phyloP scores from a whole-genome alignment of 768 basidiomycete genomes.

The Suillus variegatus region DNA sequence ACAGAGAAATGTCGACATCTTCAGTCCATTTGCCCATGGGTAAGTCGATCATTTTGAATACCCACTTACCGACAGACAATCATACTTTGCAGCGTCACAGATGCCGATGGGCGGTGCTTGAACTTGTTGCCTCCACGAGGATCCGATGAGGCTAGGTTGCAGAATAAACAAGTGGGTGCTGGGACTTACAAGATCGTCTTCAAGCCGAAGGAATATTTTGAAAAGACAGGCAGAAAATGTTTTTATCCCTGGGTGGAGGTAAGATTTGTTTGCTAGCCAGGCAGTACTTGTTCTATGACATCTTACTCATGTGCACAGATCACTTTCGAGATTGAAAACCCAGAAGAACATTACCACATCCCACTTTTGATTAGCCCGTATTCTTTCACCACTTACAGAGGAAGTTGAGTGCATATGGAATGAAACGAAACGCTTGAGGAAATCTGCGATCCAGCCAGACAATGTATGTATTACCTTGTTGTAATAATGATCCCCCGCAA shows the following conservation, averaged over 20 bases:
- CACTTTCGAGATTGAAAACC: constrained; percentile 69
- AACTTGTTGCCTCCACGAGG: constrained; percentile 63
- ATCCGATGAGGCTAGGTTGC: constrained; percentile 44
- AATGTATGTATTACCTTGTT: constrained; percentile 2
- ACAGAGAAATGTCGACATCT: constrained; percentile 42
- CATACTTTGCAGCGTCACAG: constrained; percentile 57
- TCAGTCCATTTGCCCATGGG: constrained; percentile 62
- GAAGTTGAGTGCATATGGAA: constrained; percentile 55
- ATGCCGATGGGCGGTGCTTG: constrained; percentile 81
- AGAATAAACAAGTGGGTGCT: constrained; percentile 47
- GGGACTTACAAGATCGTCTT: constrained; percentile 82
- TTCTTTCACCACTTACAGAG: constrained; percentile 90
- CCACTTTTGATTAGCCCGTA: constrained; percentile 91
- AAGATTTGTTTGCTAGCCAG: constrained; percentile 1
- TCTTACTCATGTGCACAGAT: constrained; percentile 50
- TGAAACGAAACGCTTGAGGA: background rate
- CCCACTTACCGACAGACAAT: background rate
- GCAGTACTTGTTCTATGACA: no score
- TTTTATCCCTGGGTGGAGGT: constrained; percentile 96
- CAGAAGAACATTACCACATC: constrained; percentile 86
- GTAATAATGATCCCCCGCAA: background rate
- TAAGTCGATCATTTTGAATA: constrained; percentile 30
- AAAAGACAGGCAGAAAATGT: constrained; percentile 55
- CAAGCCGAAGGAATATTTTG: constrained; percentile 82
- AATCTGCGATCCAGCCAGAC: background rate